Evolutionary conservation across 495 filamentous ascomycete species (phyloP).

Genomic region (Aspergillus kassunensis): DNA sequence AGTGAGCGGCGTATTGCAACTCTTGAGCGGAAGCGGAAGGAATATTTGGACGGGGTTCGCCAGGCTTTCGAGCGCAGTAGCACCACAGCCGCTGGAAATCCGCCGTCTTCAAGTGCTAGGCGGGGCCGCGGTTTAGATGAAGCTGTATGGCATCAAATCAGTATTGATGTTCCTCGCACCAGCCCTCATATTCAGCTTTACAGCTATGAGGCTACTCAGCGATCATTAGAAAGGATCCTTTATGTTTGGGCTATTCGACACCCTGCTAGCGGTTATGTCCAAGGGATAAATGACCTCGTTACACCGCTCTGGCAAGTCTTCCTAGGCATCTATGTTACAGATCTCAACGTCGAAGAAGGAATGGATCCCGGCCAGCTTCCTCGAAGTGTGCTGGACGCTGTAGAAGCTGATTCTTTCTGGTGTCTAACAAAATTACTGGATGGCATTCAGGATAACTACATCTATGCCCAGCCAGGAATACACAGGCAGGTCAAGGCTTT

Average conservation of each 20-base stretch:
- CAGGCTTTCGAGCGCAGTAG: slow-evolving; percentile 84
- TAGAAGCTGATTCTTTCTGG: slow-evolving; percentile 98
- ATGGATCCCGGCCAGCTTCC: slow-evolving; percentile 97
- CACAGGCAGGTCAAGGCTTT: slow-evolving; percentile 87
- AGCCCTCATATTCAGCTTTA: slow-evolving; percentile 95
- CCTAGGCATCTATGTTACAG: slow-evolving; percentile 87
- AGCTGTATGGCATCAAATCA: slow-evolving; percentile 97
- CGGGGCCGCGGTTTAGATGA: slow-evolving; percentile 81
- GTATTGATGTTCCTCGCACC: slow-evolving; percentile 95
- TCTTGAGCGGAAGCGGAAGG: slow-evolving; percentile 90
- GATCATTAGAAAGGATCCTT: slow-evolving; percentile 87
- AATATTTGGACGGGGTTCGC: slow-evolving; percentile 92
- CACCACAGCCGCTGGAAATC: slow-evolving; percentile 24
- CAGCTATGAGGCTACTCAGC: slow-evolving; percentile 91
- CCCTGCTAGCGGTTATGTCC: slow-evolving; percentile 95
- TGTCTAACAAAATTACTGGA: slow-evolving; percentile 94
- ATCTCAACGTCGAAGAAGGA: slow-evolving; percentile 83
- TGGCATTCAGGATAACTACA: slow-evolving; percentile 98
- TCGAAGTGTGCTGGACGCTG: slow-evolving; percentile 85
- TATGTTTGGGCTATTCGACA: slow-evolving; percentile 98
- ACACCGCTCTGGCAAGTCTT: slow-evolving; percentile 99
- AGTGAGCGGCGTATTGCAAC: slow-evolving; percentile 87
- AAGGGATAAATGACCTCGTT: slow-evolving; percentile 97
- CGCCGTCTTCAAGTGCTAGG: slow-evolving; percentile 36
- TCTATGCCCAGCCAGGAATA: slow-evolving; percentile 94